Evolutionary conservation across 495 filamentous ascomycete genomes (phyloP).

Genomic region (Cairneyella variabilis): DNA sequence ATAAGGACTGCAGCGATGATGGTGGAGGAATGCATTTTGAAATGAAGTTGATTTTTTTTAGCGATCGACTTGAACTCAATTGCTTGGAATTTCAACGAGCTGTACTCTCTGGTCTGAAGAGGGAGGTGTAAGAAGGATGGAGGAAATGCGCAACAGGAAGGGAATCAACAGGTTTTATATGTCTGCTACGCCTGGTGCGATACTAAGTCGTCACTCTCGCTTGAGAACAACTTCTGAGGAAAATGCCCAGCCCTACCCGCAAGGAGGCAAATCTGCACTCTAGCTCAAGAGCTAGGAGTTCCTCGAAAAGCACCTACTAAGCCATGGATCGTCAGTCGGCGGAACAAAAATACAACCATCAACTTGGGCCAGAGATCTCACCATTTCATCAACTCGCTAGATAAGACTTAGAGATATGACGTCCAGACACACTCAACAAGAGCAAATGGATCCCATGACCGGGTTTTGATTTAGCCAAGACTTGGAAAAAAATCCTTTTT

Average conservation of each 20-base stretch:
- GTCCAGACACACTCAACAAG: not conserved
- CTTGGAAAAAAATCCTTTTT: constrained; percentile 14
- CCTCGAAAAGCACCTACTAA: too few relatives aligned
- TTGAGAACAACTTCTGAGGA: not conserved
- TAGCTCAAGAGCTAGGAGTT: too few relatives aligned
- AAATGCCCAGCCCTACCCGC: not conserved
- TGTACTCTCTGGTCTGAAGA: not conserved
- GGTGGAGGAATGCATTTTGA: constrained; percentile 14
- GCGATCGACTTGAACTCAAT: not conserved
- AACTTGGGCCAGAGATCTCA: not conserved
- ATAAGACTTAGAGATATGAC: too few relatives aligned
- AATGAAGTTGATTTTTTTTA: not conserved
- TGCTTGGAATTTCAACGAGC: not conserved
- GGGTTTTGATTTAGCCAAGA: constrained; percentile 23
- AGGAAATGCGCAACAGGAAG: not conserved
- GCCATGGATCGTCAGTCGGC: too few relatives aligned
- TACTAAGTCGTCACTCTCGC: not conserved
- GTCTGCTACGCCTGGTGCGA: too few relatives aligned
- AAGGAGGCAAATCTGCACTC: too few relatives aligned
- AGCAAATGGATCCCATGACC: not conserved
- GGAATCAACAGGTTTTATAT: too few relatives aligned
- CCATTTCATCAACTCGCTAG: not conserved
- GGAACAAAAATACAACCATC: not conserved
- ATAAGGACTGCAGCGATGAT: not conserved
- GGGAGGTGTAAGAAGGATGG: not conserved